Evolutionary conservation across 805 yeast species (phyloP).

Genomic region (Lipomyces sp.): DNA sequence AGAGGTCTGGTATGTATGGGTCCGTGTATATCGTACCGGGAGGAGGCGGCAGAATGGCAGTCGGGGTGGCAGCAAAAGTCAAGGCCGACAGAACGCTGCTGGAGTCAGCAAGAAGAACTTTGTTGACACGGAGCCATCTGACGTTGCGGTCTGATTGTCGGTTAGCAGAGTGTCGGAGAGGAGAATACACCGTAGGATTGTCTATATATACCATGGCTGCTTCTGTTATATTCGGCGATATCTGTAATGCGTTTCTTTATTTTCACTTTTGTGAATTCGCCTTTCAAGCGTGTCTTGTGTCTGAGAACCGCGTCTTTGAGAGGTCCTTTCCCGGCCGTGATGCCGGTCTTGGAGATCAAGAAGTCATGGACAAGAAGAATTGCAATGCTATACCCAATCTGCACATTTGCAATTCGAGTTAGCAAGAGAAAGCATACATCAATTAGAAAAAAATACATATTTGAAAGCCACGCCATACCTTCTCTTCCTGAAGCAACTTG

Average conservation of each 20-base stretch:
- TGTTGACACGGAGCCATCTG: conserved; percentile 57
- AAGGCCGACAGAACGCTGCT: conserved; percentile 11
- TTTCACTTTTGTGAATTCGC: conserved; percentile 76
- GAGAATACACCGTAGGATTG: not conserved
- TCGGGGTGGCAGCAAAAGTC: conserved; percentile 7
- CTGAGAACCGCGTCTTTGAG: conserved; percentile 75
- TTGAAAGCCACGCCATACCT: conserved; percentile 26
- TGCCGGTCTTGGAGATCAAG: conserved; percentile 68
- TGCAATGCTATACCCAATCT: conserved; percentile 53
- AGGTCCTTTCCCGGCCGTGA: conserved; percentile 85
- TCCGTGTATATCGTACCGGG: conserved; percentile 70
- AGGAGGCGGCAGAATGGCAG: conserved; percentile 29
- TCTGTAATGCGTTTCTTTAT: conserved; percentile 63
- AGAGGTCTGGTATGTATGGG: conserved; percentile 66
- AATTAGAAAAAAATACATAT: not conserved
- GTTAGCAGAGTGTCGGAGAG: not conserved
- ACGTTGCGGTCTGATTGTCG: conserved; percentile 30
- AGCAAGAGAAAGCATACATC: not conserved
- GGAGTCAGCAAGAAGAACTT: conserved; percentile 51
- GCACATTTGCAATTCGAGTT: conserved; percentile 42
- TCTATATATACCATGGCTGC: conserved; percentile 7
- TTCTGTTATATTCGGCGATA: conserved; percentile 35
- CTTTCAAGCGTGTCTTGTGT: conserved; percentile 75
- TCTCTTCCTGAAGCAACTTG: conserved; percentile 54
- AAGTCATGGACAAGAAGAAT: conserved; percentile 76